Conservation (phyloP, 495 filamentous ascomycete species). For the Penicillium dipodomyicola region DNA sequence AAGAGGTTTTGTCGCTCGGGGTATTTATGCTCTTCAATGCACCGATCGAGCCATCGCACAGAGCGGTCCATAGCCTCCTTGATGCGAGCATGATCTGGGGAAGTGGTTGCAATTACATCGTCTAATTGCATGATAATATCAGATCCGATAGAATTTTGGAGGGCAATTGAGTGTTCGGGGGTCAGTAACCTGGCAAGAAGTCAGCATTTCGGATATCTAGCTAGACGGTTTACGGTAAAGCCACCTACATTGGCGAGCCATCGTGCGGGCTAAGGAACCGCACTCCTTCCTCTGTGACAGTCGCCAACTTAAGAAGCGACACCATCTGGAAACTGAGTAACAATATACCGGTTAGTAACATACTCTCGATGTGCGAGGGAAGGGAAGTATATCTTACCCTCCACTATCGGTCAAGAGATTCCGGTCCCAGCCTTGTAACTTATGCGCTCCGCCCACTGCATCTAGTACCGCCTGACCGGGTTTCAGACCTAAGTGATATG, state of each 20-base stretch:
- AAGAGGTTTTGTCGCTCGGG: slow-evolving; percentile 90
- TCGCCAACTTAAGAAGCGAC: slow-evolving; percentile 87
- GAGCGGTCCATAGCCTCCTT: slow-evolving; percentile 92
- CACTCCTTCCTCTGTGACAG: slow-evolving; percentile 92
- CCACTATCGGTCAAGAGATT: slow-evolving; percentile 97
- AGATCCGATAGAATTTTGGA: slow-evolving; percentile 95
- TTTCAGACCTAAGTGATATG: slow-evolving; percentile 93
- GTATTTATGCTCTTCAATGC: slow-evolving; percentile 86
- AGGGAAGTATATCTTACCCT: slow-evolving; percentile 60
- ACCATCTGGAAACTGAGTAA: slow-evolving; percentile 91
- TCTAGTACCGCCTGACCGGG: slow-evolving; percentile 88
- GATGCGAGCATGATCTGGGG: slow-evolving; percentile 81
- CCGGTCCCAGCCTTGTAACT: slow-evolving; percentile 88
- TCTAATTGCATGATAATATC: slow-evolving; percentile 99
- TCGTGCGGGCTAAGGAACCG: slow-evolving; percentile 93
- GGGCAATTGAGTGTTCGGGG: slow-evolving; percentile 91
- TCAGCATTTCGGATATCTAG: slow-evolving; percentile 7
- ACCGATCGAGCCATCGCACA: slow-evolving; percentile 97
- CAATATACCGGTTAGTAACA: slow-evolving; percentile 15
- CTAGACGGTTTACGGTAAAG: neutral
- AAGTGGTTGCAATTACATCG: slow-evolving; percentile 94
- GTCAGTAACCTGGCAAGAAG: slow-evolving; percentile 68
- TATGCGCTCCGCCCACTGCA: slow-evolving; percentile 86
- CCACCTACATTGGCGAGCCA: slow-evolving; percentile 77
- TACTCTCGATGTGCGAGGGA: neutral